A percentile compares a stretch with the other conserved stretches of the same genome.
Evolutionary conservation across 2,329 filamentous ascomycete species (phyloP).

Genomic region (Chaetothyriales sp.): DNA sequence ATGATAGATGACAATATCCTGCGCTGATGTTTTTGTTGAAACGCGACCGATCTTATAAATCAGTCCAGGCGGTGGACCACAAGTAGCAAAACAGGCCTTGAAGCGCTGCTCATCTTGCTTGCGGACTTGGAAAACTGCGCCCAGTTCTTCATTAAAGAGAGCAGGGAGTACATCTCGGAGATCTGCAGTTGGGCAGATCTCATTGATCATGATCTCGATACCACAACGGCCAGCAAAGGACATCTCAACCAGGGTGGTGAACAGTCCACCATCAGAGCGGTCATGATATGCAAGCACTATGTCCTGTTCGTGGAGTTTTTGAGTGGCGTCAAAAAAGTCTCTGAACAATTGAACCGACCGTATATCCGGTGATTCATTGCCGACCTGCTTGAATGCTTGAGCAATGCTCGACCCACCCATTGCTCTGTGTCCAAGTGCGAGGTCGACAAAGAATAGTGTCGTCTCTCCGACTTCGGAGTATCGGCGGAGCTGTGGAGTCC

Average conservation of each 20-base stretch:
- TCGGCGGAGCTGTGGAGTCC: slow-evolving; percentile 79
- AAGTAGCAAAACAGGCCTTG: slow-evolving; percentile 79
- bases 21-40: slow-evolving; percentile 48
- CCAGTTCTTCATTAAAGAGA: slow-evolving; percentile 92
- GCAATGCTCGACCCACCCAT: slow-evolving; percentile 84
- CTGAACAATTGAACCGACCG: slow-evolving; percentile 66
- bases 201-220: slow-evolving; percentile 70
- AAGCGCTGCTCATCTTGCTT: slow-evolving; percentile 74
- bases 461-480: slow-evolving; percentile 81
- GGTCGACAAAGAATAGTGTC: slow-evolving; percentile 77
- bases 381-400: slow-evolving; percentile 76
- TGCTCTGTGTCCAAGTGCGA: slow-evolving; percentile 65
- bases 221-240: slow-evolving; percentile 93
- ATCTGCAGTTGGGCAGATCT: slow-evolving; percentile 44
- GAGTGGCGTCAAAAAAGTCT: slow-evolving; percentile 83
- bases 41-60: slow-evolving; percentile 76
- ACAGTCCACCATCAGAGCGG: slow-evolving; percentile 78
- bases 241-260: slow-evolving; percentile 90
- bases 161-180: slow-evolving; percentile 55
- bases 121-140: slow-evolving; percentile 88
- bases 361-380: slow-evolving; percentile 73
- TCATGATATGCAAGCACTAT: slow-evolving; percentile 91
- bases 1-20: slow-evolving; percentile 64
- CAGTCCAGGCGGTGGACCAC: slow-evolving; percentile 66
- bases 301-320: slow-evolving; percentile 50